Conservation (phyloP, 768 basidiomycete species). For the Lenzites betulinus region DNA sequence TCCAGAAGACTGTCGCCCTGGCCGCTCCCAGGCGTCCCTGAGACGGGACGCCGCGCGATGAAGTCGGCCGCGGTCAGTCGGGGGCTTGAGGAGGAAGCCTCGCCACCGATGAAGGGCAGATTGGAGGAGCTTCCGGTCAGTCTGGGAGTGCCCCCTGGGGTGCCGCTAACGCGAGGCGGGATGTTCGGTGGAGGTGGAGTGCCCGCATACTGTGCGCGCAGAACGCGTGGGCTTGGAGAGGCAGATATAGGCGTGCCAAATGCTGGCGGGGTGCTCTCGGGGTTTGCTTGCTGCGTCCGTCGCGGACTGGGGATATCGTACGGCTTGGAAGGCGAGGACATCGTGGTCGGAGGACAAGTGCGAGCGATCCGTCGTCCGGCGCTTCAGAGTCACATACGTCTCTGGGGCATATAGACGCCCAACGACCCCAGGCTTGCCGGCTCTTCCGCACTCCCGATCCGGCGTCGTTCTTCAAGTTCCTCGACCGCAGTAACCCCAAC, state of each 20-base stretch:
- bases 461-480: not conserved
- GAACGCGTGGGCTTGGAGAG: conserved; percentile 63
- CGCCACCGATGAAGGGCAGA: conserved; percentile 19
- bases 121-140: conserved; percentile 20
- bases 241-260: conserved; percentile 41
- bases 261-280: conserved; percentile 16
- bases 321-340: conserved; percentile 26
- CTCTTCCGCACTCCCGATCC: not conserved
- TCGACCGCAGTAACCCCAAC: not conserved
- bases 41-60: conserved; percentile 38
- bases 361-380: not conserved
- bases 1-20: conserved; percentile 47
- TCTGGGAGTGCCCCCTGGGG: conserved; percentile 45
- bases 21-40: conserved; percentile 33
- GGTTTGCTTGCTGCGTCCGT: not conserved
- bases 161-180: conserved; percentile 50
- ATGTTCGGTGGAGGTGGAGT: conserved; percentile 54
- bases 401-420: conserved; percentile 11
- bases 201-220: conserved; percentile 67
- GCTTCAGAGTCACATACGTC: not conserved
- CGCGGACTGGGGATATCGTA: conserved; percentile 26
- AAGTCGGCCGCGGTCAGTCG: conserved; percentile 39
- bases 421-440: not conserved
- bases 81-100: conserved; percentile 19
- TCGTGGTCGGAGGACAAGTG: conserved; percentile 19